Base-by-base conservation (phyloP, 768 basidiomycete species). In the Boletus bicolor region DNA sequence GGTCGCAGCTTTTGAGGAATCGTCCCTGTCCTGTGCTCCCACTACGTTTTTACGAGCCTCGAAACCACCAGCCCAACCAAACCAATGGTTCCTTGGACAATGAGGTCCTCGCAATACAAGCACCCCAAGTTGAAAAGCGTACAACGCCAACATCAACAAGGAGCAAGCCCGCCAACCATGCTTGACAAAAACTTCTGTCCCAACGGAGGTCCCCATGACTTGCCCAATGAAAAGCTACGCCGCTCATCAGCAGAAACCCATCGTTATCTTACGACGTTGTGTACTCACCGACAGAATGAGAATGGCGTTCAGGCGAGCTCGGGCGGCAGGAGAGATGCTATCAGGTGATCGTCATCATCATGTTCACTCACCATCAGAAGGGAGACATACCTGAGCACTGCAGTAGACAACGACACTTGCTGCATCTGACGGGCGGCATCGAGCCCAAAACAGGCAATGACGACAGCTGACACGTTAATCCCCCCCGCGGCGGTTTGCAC, bases 151-250 rank as follows among this genome's bases (percentile, higher is more conserved):
- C 42, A 80, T 80, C 11, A 90, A 73, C 30, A 76, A 77, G 0
- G 88, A 84, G 2, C 79, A 81, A 0, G 87, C 77, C 36, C 82
- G 77, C 89, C 89, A 92, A 15, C 91, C 91, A 59, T 81, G 73
- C 14, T 74, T 61, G 30, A 86, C 77, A 71, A 90, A 93, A 2
- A 93, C 79, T 36, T 80, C 69, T 0, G 89, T 87, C 32, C 89
- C 86, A 0, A 86, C 85, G 0, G 87, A 78, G 0, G 90, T 91
- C 17, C 91, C 91, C 72, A 88, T 84, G 10, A 92, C 87, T 74
- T 93, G 90, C 0, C 91, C 91, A 24, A 89, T 77, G 69, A 91
- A 90, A 32, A 87, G 59, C 73, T 77, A 50, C 26, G 26, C 9
- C 8, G 10, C 1, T 41, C 43, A 21, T 60, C 44, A 43, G 36